These are phyloP conservation scores for Leccinum fallax DNA, from an alignment of 1,284 basidiomycete species.

Conservation along the genomic window DNA sequence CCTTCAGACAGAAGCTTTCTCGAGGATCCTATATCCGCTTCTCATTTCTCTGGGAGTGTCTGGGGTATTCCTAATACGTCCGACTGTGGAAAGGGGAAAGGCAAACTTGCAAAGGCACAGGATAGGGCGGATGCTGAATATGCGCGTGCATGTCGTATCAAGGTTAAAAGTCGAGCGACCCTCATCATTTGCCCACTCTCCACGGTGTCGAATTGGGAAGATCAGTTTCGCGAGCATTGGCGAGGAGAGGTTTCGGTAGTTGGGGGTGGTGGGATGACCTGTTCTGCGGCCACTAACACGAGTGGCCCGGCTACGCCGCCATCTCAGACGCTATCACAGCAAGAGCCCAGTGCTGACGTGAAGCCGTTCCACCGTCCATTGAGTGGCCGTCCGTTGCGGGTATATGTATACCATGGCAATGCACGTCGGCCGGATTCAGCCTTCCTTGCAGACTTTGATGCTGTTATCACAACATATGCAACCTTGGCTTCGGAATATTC, in stretches of 20 bases:
- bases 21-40: slow-evolving; percentile 49
- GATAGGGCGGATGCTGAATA: slow-evolving; percentile 73
- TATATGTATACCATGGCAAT: slow-evolving; percentile 97
- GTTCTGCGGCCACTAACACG: slow-evolving; percentile 34
- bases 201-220: slow-evolving; percentile 98
- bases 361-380: slow-evolving; percentile 41
- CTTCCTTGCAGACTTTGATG: slow-evolving; percentile 91
- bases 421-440: slow-evolving; percentile 82
- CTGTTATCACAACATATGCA: slow-evolving; percentile 96
- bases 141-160: slow-evolving; percentile 71
- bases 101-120: slow-evolving; percentile 60
- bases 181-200: slow-evolving; percentile 97
- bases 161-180: slow-evolving; percentile 84
- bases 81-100: slow-evolving; percentile 57
- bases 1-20: slow-evolving; percentile 43
- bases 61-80: slow-evolving; percentile 77
- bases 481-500: slow-evolving; percentile 96
- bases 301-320: slow-evolving; percentile 25
- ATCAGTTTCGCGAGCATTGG: slow-evolving; percentile 97
- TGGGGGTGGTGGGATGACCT: slow-evolving; percentile 61
- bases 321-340: slow-evolving; percentile 35
- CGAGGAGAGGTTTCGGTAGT: slow-evolving; percentile 78
- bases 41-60: slow-evolving; percentile 75
- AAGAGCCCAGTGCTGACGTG: slow-evolving; percentile 39
- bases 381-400: slow-evolving; percentile 62